phyloP scores from a whole-genome alignment of 345 rosid species.

The Pseudoturritis turrita region DNA sequence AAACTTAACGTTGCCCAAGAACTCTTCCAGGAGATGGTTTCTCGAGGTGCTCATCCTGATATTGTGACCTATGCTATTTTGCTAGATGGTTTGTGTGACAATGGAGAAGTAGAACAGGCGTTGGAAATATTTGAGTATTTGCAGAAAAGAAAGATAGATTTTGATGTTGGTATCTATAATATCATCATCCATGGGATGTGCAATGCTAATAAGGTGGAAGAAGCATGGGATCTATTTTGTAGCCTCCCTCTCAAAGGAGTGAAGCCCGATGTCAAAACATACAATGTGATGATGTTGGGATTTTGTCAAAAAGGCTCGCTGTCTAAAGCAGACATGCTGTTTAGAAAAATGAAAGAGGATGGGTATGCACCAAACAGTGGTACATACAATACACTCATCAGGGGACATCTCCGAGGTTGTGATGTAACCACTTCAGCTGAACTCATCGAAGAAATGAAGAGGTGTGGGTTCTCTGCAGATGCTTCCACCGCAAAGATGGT shows the following conservation, averaged over 20 bases:
- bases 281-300: slow-evolving; percentile 22
- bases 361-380: too few species aligned
- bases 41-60: background rate
- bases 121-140: background rate
- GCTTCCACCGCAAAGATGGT: background rate
- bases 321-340: too few species aligned
- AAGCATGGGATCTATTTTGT: slow-evolving; percentile 12
- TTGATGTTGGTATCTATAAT: background rate
- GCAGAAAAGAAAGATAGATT: background rate
- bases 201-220: slow-evolving; percentile 10
- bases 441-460: background rate
- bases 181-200: slow-evolving; percentile 25
- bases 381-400: too few species aligned
- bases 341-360: too few species aligned
- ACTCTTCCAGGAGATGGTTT: background rate
- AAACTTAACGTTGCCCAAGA: background rate
- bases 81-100: slow-evolving; percentile 10
- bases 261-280: slow-evolving; percentile 14
- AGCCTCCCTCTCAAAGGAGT: slow-evolving; percentile 14
- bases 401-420: background rate
- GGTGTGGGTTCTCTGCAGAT: background rate
- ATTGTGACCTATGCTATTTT: background rate
- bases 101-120: background rate
- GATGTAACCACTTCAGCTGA: background rate
- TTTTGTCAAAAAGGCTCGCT: background rate